Conservation (phyloP, 495 filamentous ascomycete species). For the Pseudomonodictys pantanalensis region DNA sequence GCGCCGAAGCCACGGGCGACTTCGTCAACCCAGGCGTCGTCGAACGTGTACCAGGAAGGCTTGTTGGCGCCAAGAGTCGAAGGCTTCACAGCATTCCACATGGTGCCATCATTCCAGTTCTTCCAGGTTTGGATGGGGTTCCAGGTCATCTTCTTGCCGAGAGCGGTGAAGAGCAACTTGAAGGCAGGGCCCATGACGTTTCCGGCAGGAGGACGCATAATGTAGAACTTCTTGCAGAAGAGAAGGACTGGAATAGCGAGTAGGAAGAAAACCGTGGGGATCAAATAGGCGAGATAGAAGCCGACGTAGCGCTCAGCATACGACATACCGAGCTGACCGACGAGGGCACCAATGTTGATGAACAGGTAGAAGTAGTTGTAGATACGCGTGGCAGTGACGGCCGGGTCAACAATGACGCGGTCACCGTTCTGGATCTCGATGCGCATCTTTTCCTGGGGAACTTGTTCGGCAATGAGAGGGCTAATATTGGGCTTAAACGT, state of each 20-base stretch:
- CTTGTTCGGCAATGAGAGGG: constrained; percentile 59
- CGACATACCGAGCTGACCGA: constrained; percentile 55
- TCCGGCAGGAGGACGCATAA: constrained; percentile 12
- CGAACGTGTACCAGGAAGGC: constrained; percentile 27
- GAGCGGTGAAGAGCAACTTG: constrained; percentile 12
- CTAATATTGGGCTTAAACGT: constrained; percentile 65
- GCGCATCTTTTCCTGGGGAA: constrained; percentile 42
- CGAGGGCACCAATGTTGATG: constrained; percentile 65
- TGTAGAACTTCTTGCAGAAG: constrained; percentile 29
- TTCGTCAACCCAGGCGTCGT: constrained; percentile 41
- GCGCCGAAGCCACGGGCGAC: constrained; percentile 34
- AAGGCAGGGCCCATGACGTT: constrained; percentile 28
- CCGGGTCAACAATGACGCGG: constrained; percentile 67
- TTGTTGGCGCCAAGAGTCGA: constrained; percentile 7
- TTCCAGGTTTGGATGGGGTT: constrained; percentile 21
- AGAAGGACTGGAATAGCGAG: constrained; percentile 19
- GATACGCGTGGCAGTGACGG: constrained; percentile 58
- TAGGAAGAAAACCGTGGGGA: constrained; percentile 29
- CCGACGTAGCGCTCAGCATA: constrained; percentile 73
- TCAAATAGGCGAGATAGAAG: constrained; percentile 61
- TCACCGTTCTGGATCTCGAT: constrained; percentile 30
- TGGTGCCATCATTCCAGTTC: constrained; percentile 24
- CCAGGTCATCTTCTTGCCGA: constrained; percentile 7
- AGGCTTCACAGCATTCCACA: constrained; percentile 34
- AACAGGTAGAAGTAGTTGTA: constrained; percentile 67